Base-by-base conservation (phyloP, 2,329 filamentous ascomycete species). In the Calonectria pauciramosa region DNA sequence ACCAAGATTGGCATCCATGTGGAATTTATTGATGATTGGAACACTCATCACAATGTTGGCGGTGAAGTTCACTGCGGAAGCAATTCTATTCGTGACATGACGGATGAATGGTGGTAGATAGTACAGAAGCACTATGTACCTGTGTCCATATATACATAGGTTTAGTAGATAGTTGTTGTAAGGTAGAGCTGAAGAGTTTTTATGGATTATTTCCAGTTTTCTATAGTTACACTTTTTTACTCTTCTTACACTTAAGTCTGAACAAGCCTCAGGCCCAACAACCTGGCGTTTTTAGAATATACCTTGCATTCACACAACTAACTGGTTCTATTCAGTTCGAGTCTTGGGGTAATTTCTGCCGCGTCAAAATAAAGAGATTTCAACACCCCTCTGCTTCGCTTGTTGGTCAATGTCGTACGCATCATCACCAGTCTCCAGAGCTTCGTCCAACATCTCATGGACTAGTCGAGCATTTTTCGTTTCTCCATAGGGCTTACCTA, bases 301-400 rank as follows among this genome's bases (percentile, higher is more conserved):
- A n/a, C n/a, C n/a, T n/a, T n/a, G n/a, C n/a, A n/a, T n/a, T n/a
- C n/a, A n/a, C n/a, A n/a, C n/a, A n/a, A n/a, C n/a, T n/a, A n/a
- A n/a, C n/a, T n/a, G n/a, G n/a, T n/a, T n/a, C n/a, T n/a, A 38
- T 38, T 16, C 14, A 38, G 11, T 14, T 38, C 14, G 2, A 14
- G 13, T 41, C 4, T 41, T 5, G n/a, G n/a, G n/a, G n/a, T n/a
- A n/a, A n/a, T n/a, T n/a, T n/a, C n/a, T n/a, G 26, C 5, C 5
- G 36, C 23, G 20, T 13, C 54, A 79, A 18, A 79, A 79, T 13
- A 79, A 49, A 4, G 76, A 70, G 28, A 79, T 52, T 51, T 79
- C 78, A 26, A 78, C 70, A 13, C 68, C 67, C 32, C 74, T 66
- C 10, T 16, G 14, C 10, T 63, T 68, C 2, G 77, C 75, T 30